Conservation (phyloP, 75 land plant species). For the Azolla pinnata region DNA sequence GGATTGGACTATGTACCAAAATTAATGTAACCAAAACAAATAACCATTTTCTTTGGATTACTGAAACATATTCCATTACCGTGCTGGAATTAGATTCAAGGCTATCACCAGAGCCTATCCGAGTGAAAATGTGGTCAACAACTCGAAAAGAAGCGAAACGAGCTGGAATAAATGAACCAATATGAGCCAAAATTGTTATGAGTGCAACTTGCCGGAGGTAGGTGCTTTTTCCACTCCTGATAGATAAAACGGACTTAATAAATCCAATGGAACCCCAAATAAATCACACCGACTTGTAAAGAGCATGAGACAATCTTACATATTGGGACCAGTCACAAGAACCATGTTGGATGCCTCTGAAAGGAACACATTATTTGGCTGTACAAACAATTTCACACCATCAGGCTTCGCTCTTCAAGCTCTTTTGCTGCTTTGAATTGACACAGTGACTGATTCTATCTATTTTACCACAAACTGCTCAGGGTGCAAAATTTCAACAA, state of each 20-base stretch:
- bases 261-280: no score
- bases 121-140: constrained; percentile 82
- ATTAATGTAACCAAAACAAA: no score
- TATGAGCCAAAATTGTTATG: constrained; percentile 81
- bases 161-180: constrained; percentile 97
- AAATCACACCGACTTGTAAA: not conserved
- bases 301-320: constrained; percentile 31
- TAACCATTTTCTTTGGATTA: no score
- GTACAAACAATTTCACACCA: no score
- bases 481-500: constrained; percentile 60
- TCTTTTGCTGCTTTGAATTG: no score
- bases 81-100: constrained; percentile 93
- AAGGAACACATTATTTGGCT: constrained; percentile 87
- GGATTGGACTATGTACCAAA: no score
- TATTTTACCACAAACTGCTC: constrained; percentile 67
- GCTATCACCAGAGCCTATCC: constrained; percentile 81
- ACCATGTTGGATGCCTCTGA: constrained; percentile 93
- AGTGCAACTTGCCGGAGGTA: constrained; percentile 95
- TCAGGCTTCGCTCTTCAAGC: no score
- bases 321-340: constrained; percentile 91
- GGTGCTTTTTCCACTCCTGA: constrained; percentile 99
- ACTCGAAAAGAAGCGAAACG: constrained; percentile 75
- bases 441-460: not conserved
- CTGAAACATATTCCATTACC: constrained; percentile 38
- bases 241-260: no score